These are phyloP conservation scores for Glycine tomentella DNA, from an alignment of 306 rosid species.

Conservation along the genomic window DNA sequence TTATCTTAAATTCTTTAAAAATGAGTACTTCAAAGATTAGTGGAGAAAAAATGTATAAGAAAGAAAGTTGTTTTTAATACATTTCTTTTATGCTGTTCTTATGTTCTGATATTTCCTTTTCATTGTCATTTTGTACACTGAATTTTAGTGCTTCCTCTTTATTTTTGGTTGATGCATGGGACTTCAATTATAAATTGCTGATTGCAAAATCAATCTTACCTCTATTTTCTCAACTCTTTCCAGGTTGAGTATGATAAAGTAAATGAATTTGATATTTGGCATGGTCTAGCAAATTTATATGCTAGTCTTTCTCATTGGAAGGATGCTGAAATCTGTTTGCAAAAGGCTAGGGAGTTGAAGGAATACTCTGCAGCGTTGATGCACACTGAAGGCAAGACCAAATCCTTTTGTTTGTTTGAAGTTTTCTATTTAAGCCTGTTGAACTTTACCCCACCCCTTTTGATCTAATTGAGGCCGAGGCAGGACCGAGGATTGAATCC, in stretches of 20 bases:
- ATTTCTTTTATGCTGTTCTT: no score
- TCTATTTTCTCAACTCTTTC: constrained; percentile 40
- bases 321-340: constrained; percentile 93
- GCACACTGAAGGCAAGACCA: constrained; percentile 76
- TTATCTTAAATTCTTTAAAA: no score
- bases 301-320: constrained; percentile 91
- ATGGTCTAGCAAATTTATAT: constrained; percentile 87
- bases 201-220: constrained; percentile 18
- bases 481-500: constrained; percentile 49
- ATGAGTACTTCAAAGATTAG: no score
- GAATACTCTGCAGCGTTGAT: constrained; percentile 60
- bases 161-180: constrained; percentile 13
- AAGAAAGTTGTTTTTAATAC: no score
- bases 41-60: no score
- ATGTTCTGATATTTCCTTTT: no score
- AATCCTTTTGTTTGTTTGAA: constrained; percentile 33
- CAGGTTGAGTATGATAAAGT: constrained; percentile 78
- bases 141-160: not conserved
- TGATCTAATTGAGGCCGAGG: constrained; percentile 53
- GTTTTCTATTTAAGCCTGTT: constrained; percentile 37
- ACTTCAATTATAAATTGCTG: constrained; percentile 24
- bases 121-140: no score
- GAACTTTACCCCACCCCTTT: not conserved
- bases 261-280: constrained; percentile 90
- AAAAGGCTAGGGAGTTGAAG: constrained; percentile 80